Base-by-base conservation (phyloP, 192 early-diverging fungal genomes). In the Backusella sp. region DNA sequence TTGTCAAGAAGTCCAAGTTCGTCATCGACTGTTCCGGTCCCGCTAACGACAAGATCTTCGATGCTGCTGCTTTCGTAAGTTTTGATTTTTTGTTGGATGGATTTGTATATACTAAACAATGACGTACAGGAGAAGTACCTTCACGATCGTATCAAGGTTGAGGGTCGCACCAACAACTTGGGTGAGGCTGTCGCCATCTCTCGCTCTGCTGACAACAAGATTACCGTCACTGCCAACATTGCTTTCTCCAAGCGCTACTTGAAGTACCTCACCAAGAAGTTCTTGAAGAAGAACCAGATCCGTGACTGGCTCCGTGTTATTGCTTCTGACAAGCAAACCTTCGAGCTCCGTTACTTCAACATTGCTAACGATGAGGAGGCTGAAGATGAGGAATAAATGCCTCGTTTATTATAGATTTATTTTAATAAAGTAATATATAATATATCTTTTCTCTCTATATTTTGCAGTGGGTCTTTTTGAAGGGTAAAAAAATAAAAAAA, bases 241-340 rank as follows among this genome's bases (percentile, higher is more conserved):
- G 86, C 86, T 73, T 94, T 98, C 88, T 92, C 97, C 83, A 99
- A 99, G 93, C 94, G 97, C 79, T 99, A 99, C 94, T 86, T 98
- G 87, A 99, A 99, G 94, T 99, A 99, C 93, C 92, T 99, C 71
- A 95, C 98, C 89, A 99, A 99, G 94, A 97, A 97, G 92, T 99
- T 96, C 94, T 90, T 99, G 87, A 99, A 99, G 95, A 97, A 99
- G 94, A 88, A 98, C 92, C 90, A 93, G 85, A 93, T 99, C 88
- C 93, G 95, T 84, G 98, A 99, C 90, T 98, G 93, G 92, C 88
- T 99, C 83, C 97, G 98, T 87, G 98, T 98, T 82, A 89, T 98
- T 84, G 88, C 95, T 81, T 85, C 89, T 77, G 83, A 85, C 90
- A 96, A 96, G 92, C 84, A 87, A 76, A 88, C 95, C 76, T 99